Conservation (phyloP, 805 yeast genomes). For the Metschnikowia chrysomelidarum region DNA sequence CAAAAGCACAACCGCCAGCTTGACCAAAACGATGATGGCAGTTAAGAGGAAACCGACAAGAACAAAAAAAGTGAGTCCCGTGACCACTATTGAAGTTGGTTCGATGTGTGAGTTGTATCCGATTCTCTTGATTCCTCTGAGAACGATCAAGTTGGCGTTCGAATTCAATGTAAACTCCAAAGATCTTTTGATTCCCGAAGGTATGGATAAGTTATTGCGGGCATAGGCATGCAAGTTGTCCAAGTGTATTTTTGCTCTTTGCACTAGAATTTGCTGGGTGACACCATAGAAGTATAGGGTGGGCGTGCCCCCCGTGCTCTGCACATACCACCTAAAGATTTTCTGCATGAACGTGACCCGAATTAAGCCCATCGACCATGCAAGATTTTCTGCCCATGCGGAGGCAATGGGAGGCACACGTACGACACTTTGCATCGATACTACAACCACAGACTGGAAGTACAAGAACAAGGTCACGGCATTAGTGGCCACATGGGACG, state of each 20-base stretch:
- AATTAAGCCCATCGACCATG: conserved; percentile 94
- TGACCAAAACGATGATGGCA: conserved; percentile 54
- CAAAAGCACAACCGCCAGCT: conserved; percentile 48
- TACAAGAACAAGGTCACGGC: conserved; percentile 80
- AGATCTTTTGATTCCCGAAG: conserved; percentile 24
- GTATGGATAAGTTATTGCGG: conserved; percentile 10
- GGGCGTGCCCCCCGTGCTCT: conserved; percentile 88
- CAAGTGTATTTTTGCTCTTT: conserved; percentile 50
- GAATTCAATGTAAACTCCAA: conserved; percentile 45
- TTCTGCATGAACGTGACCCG: conserved; percentile 78
- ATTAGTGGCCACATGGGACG: conserved; percentile 85
- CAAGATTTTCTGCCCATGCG: conserved; percentile 88
- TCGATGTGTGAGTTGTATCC: conserved; percentile 79
- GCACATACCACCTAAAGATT: conserved; percentile 80
- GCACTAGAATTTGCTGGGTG: conserved; percentile 69
- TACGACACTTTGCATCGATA: conserved; percentile 82
- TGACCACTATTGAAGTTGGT: conserved; percentile 75
- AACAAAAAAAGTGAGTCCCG: conserved; percentile 85
- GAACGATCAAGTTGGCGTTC: conserved; percentile 56
- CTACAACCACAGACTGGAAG: conserved; percentile 84
- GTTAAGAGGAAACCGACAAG: conserved; percentile 72
- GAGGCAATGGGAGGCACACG: conserved; percentile 89
- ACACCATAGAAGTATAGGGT: conserved; percentile 60
- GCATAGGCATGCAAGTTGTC: conserved; percentile 23
- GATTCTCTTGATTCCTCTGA: conserved; percentile 84